Conservation (phyloP, 2,329 filamentous ascomycete genomes). For the Aphanoascus verrucosus region DNA sequence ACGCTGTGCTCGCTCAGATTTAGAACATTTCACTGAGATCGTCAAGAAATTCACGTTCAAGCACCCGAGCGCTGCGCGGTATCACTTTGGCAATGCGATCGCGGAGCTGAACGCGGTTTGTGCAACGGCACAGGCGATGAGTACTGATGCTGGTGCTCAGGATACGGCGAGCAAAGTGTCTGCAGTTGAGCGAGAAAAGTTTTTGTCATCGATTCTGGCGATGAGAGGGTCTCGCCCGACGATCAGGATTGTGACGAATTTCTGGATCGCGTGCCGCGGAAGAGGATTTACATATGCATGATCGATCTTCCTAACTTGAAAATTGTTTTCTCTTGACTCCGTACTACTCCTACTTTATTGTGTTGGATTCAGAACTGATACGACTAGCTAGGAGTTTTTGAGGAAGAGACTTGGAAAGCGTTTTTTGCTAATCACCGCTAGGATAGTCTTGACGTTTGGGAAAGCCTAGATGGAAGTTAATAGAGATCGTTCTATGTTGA, state of each 20-base stretch:
- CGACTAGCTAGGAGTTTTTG: not conserved
- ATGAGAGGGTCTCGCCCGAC: conserved; percentile 33
- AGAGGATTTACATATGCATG: conserved; percentile 32
- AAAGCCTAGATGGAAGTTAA: no score
- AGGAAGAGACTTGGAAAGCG: not conserved
- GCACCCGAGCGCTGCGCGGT: conserved; percentile 31
- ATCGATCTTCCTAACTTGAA: conserved; percentile 17
- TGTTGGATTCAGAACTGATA: not conserved
- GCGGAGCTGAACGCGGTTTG: conserved; percentile 19
- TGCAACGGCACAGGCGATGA: no score
- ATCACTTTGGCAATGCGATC: conserved; percentile 29
- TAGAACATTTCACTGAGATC: conserved; percentile 33
- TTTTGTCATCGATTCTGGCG: conserved; percentile 31
- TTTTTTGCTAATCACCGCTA: no score
- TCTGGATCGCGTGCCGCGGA: conserved; percentile 38
- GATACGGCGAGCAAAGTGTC: conserved; percentile 20
- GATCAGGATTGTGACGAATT: conserved; percentile 30
- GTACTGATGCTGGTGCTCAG: not conserved
- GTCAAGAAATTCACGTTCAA: conserved; percentile 35
- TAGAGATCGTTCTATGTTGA: conserved; percentile 2
- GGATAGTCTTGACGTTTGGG: no score
- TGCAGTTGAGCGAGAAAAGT: conserved; percentile 31
- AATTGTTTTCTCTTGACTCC: not conserved
- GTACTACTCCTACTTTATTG: no score
- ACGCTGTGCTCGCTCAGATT: conserved; percentile 36